Evolutionary conservation across 148 eudicot genomes (phyloP).

Genomic region (Chenopodium suecicum): DNA sequence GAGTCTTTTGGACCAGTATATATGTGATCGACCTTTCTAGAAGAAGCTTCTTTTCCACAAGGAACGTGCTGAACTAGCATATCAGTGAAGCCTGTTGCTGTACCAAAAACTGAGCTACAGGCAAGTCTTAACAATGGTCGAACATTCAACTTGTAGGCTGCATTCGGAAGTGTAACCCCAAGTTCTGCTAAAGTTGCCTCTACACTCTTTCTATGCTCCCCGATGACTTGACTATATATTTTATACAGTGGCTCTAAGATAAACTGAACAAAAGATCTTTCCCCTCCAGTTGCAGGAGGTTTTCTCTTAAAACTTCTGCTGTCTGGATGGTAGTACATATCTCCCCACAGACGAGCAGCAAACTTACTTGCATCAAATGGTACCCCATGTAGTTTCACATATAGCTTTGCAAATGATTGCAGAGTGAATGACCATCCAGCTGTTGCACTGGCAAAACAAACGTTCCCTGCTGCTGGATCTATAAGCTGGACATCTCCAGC

Average conservation of each 20-base stretch:
- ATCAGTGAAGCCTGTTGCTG: slow-evolving; percentile 97
- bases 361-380: slow-evolving; percentile 88
- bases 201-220: slow-evolving; percentile 98
- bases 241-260: slow-evolving; percentile 95
- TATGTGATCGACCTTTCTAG: slow-evolving; percentile 78
- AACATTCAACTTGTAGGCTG: slow-evolving; percentile 84
- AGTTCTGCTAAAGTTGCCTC: slow-evolving; percentile 90
- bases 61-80: slow-evolving; percentile 97
- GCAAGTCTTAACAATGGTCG: slow-evolving; percentile 94
- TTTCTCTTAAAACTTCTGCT: slow-evolving; percentile 69
- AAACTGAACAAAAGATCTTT: slow-evolving; percentile 93
- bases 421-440: slow-evolving; percentile 99
- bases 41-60: slow-evolving; percentile 82
- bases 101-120: slow-evolving; percentile 94
- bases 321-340: slow-evolving; percentile 70
- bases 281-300: slow-evolving; percentile 73
- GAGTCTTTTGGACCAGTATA: slow-evolving; percentile 89
- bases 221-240: slow-evolving; percentile 96
- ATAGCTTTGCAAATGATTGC: slow-evolving; percentile 93
- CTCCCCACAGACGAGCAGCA: slow-evolving; percentile 98
- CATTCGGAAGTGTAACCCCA: slow-evolving; percentile 90
- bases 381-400: slow-evolving; percentile 90
- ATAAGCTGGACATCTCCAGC: slow-evolving; percentile 79
- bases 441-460: slow-evolving; percentile 93
- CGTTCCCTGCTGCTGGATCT: slow-evolving; percentile 90